Evolutionary conservation across 495 filamentous ascomycete genomes (phyloP).

Genomic region (Aspergillus cavernicola): DNA sequence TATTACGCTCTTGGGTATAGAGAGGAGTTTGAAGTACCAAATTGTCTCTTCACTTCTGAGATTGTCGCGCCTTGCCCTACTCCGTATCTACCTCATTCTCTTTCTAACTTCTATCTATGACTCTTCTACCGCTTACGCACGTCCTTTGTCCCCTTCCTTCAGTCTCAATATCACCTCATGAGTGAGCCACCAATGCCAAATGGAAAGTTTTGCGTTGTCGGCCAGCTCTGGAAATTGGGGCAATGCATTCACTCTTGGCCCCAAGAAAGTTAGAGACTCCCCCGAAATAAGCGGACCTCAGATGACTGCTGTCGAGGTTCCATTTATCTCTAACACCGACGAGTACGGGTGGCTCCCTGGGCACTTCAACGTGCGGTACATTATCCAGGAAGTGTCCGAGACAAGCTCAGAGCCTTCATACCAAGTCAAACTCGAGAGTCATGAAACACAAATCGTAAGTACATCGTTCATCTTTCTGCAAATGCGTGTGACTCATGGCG

Average conservation of each 20-base stretch:
- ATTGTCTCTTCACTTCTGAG: slow-evolving; percentile 1
- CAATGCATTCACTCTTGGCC: neutral
- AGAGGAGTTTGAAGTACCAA: neutral
- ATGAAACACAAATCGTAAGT: slow-evolving; percentile 43
- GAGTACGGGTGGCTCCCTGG: slow-evolving; percentile 50
- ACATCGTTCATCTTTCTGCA: neutral
- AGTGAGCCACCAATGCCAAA: neutral
- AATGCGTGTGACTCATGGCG: neutral
- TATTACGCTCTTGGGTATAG: slow-evolving; percentile 13
- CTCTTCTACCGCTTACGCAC: neutral
- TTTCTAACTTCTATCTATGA: neutral
- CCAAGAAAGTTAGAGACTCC: neutral
- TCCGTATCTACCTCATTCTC: slow-evolving; percentile 4
- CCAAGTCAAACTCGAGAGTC: slow-evolving; percentile 44
- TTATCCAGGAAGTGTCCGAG: slow-evolving; percentile 28
- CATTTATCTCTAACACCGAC: slow-evolving; percentile 30
- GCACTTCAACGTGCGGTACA: slow-evolving; percentile 35
- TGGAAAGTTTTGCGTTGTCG: neutral
- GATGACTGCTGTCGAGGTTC: slow-evolving; percentile 34
- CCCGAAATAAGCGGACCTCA: neutral
- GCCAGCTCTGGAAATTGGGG: neutral
- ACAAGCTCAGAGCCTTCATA: slow-evolving; percentile 30
- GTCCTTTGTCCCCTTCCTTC: neutral
- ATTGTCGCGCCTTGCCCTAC: slow-evolving; percentile 1
- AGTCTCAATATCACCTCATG: too few relatives aligned